Evolutionary conservation across 192 early-diverging fungal species (phyloP).

Genomic region (Spizellomyces punctatus): DNA sequence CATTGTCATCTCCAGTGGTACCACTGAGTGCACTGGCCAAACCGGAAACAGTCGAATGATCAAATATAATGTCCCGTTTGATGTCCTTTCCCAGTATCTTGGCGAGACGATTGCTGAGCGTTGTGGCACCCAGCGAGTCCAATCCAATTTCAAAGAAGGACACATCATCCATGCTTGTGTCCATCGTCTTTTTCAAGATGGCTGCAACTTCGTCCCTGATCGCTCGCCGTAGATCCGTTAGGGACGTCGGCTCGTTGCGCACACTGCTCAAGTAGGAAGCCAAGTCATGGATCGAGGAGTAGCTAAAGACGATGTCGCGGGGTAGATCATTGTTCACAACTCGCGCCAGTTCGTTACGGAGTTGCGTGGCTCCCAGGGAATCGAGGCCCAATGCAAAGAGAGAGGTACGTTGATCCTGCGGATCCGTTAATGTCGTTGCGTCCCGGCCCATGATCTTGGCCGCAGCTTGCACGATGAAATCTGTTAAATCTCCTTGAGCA

Average conservation of each 20-base stretch:
- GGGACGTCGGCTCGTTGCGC: neutral
- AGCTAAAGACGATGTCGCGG: slow-evolving; percentile 7
- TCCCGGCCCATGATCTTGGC: slow-evolving; percentile 7
- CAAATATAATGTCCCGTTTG: slow-evolving; percentile 7
- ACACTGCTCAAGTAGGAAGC: neutral
- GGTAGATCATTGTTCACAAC: neutral
- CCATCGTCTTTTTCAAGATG: neutral
- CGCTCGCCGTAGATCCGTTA: neutral
- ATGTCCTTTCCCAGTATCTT: slow-evolving; percentile 1
- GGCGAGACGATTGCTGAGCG: slow-evolving; percentile 11
- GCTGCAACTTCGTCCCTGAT: slow-evolving; percentile 1
- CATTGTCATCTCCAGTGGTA: neutral
- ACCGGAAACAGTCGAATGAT: slow-evolving; percentile 1
- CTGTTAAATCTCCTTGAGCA: neutral
- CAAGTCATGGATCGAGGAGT: slow-evolving; percentile 14
- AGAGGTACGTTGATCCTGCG: neutral
- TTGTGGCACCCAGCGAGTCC: slow-evolving; percentile 21
- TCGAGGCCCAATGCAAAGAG: slow-evolving; percentile 20
- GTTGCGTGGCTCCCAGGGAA: slow-evolving; percentile 17
- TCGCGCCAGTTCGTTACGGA: slow-evolving; percentile 16
- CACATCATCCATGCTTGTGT: neutral
- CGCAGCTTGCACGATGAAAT: neutral
- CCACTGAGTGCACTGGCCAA: neutral
- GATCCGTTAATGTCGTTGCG: neutral
- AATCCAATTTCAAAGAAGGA: slow-evolving; percentile 19